Percentiles rank a stretch among this genome's conserved stretches.
These are phyloP conservation scores for Millerago galiae DNA, from an alignment of 805 yeast species.

Conservation along the genomic window DNA sequence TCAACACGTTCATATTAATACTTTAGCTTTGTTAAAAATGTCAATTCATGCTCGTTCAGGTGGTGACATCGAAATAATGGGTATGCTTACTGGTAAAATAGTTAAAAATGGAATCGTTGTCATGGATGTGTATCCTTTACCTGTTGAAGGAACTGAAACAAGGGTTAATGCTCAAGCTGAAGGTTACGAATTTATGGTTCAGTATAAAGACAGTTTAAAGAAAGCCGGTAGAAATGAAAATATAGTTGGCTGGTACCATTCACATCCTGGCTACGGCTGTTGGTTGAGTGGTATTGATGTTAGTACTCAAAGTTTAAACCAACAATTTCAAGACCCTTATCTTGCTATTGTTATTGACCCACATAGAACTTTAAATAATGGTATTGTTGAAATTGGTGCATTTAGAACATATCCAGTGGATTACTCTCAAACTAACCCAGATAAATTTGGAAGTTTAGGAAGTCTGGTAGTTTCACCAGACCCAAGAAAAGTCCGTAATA, in stretches of 20 bases:
- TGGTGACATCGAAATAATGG: constrained; percentile 90
- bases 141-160: constrained; percentile 95
- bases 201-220: constrained; percentile 55
- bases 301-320: constrained; percentile 79
- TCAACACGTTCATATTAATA: constrained; percentile 54
- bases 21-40: constrained; percentile 71
- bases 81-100: constrained; percentile 81
- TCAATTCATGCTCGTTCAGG: constrained; percentile 75
- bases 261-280: constrained; percentile 98
- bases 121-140: constrained; percentile 77
- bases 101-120: constrained; percentile 52
- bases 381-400: constrained; percentile 79
- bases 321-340: constrained; percentile 86
- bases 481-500: constrained; percentile 4
- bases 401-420: constrained; percentile 61
- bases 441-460: constrained; percentile 4
- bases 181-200: constrained; percentile 93
- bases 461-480: constrained; percentile 12
- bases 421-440: constrained; percentile 12
- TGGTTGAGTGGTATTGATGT: constrained; percentile 95
- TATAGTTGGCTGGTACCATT: constrained; percentile 97
- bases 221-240: constrained; percentile 49
- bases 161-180: constrained; percentile 92
- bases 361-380: constrained; percentile 52
- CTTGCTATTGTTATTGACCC: constrained; percentile 89